Evolutionary conservation across 2,329 filamentous ascomycete species (phyloP), one percentile per base, ranked within the genome.

Genomic region (Claviceps monticola): DNA sequence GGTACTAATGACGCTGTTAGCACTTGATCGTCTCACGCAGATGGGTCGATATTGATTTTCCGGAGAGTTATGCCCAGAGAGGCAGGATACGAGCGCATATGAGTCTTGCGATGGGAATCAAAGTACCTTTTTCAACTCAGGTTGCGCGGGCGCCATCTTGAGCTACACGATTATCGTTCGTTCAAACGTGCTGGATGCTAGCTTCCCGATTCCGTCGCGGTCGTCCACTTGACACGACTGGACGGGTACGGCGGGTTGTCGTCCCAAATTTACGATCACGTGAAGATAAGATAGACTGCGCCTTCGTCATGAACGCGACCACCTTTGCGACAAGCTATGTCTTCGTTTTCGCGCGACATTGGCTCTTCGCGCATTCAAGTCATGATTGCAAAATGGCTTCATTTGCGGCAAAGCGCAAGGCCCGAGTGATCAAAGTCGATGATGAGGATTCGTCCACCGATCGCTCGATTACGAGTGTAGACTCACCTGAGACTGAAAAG

Each of bases 131-230:
- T 97, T 98, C 57, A 98, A 81, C 75, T 98, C 94, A 63, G 93
- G 93, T 74, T 97, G 93, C 68, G 93, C 90, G 83, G 94, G 91
- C 74, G 93, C 88, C 93, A 98, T 98, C 59, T 76, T 86, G 74
- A 68, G 60, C 59, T 60, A 54, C 63, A 7, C 14, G 16, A 46
- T 42, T 29, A n/a, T 53, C 21, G n/a, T 38, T 7, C n/a, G 39
- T 42, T 46, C 19, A 19, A 39, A 50, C n/a, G 26, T 50, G 26
- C 48, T 44, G 45, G 36, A 43, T 54, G 54, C 55, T 52, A 64
- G 48, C 57, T 60, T 46, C 47, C 17, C 38, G 19, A 17, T 38
- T 38, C 51, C 48, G 52, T 60, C 58, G 62, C 60, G 62, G 60
- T 58, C 62, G 60, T 53, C 50, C 58, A 59, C 59, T 56, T 56